Evolutionary conservation across 345 rosid genomes (phyloP).

Genomic region (Noccaea bulbosa): DNA sequence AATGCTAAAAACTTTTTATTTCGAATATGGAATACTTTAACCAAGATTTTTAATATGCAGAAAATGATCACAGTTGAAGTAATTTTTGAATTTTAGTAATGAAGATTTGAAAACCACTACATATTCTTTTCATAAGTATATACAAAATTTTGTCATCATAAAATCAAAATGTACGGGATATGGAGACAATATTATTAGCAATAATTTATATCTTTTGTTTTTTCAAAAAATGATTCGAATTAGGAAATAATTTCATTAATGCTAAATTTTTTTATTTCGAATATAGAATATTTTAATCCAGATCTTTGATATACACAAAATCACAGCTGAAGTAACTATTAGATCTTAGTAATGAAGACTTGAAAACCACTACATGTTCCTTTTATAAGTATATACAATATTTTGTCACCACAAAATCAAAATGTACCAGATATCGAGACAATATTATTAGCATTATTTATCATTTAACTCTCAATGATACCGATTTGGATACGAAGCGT

Average conservation of each 20-base stretch:
- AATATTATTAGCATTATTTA: no score
- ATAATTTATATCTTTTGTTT: no score
- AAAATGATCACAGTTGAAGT: slow-evolving; percentile 6
- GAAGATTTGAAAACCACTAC: background rate
- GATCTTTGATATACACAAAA: no score
- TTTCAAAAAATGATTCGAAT: background rate
- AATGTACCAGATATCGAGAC: no score
- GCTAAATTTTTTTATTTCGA: background rate
- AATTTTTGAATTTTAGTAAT: background rate
- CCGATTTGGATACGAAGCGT: no score
- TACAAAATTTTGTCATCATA: background rate
- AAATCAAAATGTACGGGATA: background rate
- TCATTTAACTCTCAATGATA: no score
- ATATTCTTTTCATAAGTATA: background rate
- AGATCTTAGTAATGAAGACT: no score
- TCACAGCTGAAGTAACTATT: no score
- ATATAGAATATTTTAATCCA: no score
- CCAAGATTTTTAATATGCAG: background rate
- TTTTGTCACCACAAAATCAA: no score
- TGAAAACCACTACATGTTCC: no score
- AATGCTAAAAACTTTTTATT: slow-evolving; percentile 1
- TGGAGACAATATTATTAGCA: background rate
- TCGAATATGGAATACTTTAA: background rate
- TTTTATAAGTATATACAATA: no score
- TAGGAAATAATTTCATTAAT: background rate